These are phyloP conservation scores for Hondaea fermentalgiana DNA, from an alignment of 108 stramenopile genomes.

Conservation along the genomic window DNA sequence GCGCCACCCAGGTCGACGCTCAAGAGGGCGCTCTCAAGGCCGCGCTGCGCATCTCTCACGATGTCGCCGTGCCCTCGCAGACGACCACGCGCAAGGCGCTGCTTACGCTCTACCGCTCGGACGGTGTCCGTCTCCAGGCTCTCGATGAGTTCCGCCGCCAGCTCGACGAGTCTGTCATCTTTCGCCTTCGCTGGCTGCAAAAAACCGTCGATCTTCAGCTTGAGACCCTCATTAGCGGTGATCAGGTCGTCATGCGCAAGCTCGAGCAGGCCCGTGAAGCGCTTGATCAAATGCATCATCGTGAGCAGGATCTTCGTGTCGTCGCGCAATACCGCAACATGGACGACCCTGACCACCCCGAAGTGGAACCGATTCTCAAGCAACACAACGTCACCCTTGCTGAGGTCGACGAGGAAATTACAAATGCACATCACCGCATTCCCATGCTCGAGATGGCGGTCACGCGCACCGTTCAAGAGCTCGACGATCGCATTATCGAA, in stretches of 20 bases:
- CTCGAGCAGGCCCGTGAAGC: background rate
- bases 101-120: background rate
- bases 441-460: background rate
- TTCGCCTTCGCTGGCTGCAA: background rate
- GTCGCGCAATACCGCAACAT: background rate
- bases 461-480: background rate
- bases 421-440: background rate
- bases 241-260: background rate
- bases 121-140: background rate
- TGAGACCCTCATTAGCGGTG: background rate
- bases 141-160: background rate
- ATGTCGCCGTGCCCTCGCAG: background rate
- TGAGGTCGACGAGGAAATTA: background rate
- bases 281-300: background rate
- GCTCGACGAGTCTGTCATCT: background rate
- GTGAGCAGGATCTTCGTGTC: background rate
- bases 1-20: background rate
- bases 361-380: background rate
- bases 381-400: background rate
- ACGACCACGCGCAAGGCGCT: background rate
- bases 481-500: slow-evolving; percentile 3
- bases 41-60: background rate
- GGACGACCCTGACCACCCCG: background rate
- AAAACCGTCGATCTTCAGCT: background rate
- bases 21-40: background rate